A percentile compares a stretch with the other conserved stretches of the same genome.
Conservation (phyloP, 1,139 yeast species). For the Magnusiomyces ingens region DNA sequence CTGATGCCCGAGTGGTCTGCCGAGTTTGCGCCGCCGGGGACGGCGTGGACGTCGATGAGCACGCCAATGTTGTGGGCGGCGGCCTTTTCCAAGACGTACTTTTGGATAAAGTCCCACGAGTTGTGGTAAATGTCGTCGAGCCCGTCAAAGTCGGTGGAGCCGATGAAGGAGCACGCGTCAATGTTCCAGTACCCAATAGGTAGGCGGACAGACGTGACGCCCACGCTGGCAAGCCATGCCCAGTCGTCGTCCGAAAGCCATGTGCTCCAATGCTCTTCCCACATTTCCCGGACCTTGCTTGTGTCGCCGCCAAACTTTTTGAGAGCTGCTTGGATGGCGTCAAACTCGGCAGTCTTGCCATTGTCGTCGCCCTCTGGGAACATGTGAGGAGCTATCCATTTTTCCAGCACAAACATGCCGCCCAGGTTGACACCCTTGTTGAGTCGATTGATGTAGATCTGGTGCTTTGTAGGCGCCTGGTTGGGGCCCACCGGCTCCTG, state of each 20-base stretch:
- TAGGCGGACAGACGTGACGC: slow-evolving; percentile 70
- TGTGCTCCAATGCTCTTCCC: slow-evolving; percentile 65
- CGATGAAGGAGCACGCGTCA: slow-evolving; percentile 51
- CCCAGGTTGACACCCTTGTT: slow-evolving; percentile 89
- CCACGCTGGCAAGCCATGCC: slow-evolving; percentile 60
- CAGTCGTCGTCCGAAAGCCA: slow-evolving; percentile 69
- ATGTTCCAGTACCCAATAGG: slow-evolving; percentile 93
- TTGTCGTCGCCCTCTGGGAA: slow-evolving; percentile 48
- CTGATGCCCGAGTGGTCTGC: slow-evolving; percentile 77
- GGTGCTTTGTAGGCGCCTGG: slow-evolving; percentile 40
- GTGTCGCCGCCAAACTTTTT: slow-evolving; percentile 42
- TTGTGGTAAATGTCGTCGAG: slow-evolving; percentile 51
- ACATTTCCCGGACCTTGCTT: slow-evolving; percentile 44
- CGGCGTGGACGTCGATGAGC: slow-evolving; percentile 76
- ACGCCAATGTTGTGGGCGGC: slow-evolving; percentile 56
- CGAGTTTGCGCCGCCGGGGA: slow-evolving; percentile 90
- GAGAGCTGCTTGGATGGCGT: slow-evolving; percentile 43
- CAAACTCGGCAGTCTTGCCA: slow-evolving; percentile 58
- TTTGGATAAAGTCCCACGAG: slow-evolving; percentile 61
- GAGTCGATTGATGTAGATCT: slow-evolving; percentile 57
- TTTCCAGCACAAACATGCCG: slow-evolving; percentile 72
- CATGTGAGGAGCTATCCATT: slow-evolving; percentile 49
- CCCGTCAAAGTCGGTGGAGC: slow-evolving; percentile 55
- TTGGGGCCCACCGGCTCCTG: slow-evolving; percentile 30
- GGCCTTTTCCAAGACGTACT: slow-evolving; percentile 50